These are phyloP conservation scores for Globisporangium emineosum DNA, from an alignment of 352 stramenopile genomes.

Conservation along the genomic window DNA sequence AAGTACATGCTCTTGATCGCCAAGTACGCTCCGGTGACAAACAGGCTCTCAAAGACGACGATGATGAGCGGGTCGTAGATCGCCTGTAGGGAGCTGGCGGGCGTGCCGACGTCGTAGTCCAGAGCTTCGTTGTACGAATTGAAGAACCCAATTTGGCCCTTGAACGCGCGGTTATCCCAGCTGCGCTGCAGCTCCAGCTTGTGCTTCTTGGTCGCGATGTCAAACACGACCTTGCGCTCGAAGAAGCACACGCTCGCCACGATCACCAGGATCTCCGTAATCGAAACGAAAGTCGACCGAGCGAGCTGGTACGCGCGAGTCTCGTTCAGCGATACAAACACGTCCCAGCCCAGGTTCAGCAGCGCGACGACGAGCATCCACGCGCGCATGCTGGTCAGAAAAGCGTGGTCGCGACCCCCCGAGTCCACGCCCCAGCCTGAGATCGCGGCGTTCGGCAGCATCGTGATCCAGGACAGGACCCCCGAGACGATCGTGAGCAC, in stretches of 20 bases:
- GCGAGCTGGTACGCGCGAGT: slow-evolving; percentile 37
- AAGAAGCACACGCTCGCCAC: slow-evolving; percentile 23
- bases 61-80: slow-evolving; percentile 33
- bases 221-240: slow-evolving; percentile 26
- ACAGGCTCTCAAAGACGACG: slow-evolving; percentile 32
- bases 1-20: slow-evolving; percentile 9
- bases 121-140: slow-evolving; percentile 57
- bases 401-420: slow-evolving; percentile 20
- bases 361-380: slow-evolving; percentile 51
- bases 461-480: slow-evolving; percentile 48
- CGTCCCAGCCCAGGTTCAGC: slow-evolving; percentile 35
- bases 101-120: slow-evolving; percentile 35
- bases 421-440: slow-evolving; percentile 35
- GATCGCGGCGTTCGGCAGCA: slow-evolving; percentile 44
- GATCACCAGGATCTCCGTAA: slow-evolving; percentile 34
- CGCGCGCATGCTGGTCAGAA: slow-evolving; percentile 33
- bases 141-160: slow-evolving; percentile 24
- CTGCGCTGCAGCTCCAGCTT: slow-evolving; percentile 34
- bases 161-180: slow-evolving; percentile 34
- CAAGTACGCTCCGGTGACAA: slow-evolving; percentile 1
- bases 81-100: slow-evolving; percentile 18
- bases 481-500: slow-evolving; percentile 39
- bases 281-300: slow-evolving; percentile 37
- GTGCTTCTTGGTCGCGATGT: slow-evolving; percentile 29
- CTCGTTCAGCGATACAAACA: slow-evolving; percentile 30